Evolutionary conservation across 1,139 yeast species (phyloP), one percentile per base, ranked within the genome.

Genomic region (Pichia terricola): DNA sequence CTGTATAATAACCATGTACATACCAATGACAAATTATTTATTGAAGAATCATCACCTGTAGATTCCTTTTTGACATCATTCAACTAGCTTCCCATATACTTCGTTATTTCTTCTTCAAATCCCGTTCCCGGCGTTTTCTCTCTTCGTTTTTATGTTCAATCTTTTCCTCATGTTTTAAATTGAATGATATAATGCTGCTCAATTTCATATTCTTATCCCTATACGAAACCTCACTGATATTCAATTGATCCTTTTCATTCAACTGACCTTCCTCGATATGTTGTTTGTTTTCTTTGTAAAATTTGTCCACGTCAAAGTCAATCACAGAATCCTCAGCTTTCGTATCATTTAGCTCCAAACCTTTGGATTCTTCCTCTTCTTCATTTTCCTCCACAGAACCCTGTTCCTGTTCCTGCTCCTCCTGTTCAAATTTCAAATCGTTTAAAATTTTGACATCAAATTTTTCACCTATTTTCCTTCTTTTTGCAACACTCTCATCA

Each of bases 221-320:
- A 34, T 34, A 34, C 25, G 6, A 7, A 34, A 34, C 35, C 11
- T 34, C 11, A 7, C 35, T 22, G 25, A 7, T 8, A 30, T 30
- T 30, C 33, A 30, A 30, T 11, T 30, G 33, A 30, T 30, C 33
- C 33, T 8, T 16, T 7, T 11, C 35, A n/a, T 34, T 16, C 37
- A 61, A 51, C 25, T 54, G 52, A 1, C 65, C 65, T 1, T 40
- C 36, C 34, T 44, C 43, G 3, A 59, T 57, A 37, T 52, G 38
- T 26, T 45, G 32, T 28, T 45, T 48, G 42, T 61, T 61, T 16
- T 49, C 41, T 6, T 44, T 33, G 40, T 61, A 61, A 43, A 60
- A 60, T 9, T 53, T 44, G 26, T 45, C 45, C 53, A 60, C 49
- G 38, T 55, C 45, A 27, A 60, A 43, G 10, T 57, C 59, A 31